Base-by-base conservation (phyloP, 768 basidiomycete species). In the Mycena crocata region DNA sequence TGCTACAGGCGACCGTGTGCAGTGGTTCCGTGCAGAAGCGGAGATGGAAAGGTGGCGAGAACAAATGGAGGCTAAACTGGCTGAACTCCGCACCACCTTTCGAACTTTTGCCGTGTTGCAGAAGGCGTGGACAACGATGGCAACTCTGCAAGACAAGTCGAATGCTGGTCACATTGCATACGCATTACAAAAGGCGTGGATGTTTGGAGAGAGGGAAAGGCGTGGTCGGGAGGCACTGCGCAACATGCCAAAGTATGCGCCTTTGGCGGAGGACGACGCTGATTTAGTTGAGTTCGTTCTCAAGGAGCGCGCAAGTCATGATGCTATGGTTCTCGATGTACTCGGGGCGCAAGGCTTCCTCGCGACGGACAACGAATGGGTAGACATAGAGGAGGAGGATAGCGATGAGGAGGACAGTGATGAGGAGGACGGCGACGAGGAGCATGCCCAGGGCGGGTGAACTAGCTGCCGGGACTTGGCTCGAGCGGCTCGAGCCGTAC, bases 11-110 rank as follows among this genome's bases (percentile, higher is more conserved):
- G 34, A 61, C 26, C 39, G 39, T 8, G 23, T 61, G 4, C 59
- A 61, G 13, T 61, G 59, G 61, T 62, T 62, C 17, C 52, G 61
- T 2, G 61, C 61, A 0, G 61, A 62, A n/a, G 61, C 61, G 7
- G 61, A 62, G 17, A 62, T 55, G 52, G 24, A n/a, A 17, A 39
- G 51, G 21, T 50, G 49, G 61, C 23, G 35, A 21, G 61, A 62
- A 19, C 40, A 51, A 21, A 37, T 45, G 1, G 61, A 62, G 32
- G n/a, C 24, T 8, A 46, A 35, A 39, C 21, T 54, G 6, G 61
- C 61, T 0, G 61, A 62, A 12, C 42, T 30, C 28, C 31, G 61
- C 32, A 62, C 61, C 4, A 31, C 58, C 9, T 39, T 60, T 8
- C 32, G 48, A n/a, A 60, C 48, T 24, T 60, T 60, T 21, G 58